phyloP scores from a whole-genome alignment of 2,329 filamentous ascomycete genomes.

The Cercospora sp. region DNA sequence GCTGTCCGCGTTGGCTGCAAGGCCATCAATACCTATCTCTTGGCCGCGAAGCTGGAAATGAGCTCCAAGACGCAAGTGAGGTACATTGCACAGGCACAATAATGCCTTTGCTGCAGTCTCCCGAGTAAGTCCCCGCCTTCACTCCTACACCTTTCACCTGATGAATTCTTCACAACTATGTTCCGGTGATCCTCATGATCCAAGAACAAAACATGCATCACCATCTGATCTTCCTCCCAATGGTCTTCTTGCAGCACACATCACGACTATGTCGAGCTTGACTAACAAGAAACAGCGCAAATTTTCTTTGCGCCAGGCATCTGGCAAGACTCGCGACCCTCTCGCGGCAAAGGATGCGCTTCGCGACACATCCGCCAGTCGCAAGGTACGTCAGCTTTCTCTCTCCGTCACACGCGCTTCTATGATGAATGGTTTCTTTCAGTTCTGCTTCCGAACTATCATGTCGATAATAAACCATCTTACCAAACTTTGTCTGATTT shows the following conservation, averaged over 20 bases:
- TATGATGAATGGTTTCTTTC: conserved; percentile 45
- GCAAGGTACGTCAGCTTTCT: conserved; percentile 21
- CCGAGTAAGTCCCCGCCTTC: conserved; percentile 19
- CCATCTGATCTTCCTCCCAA: conserved; percentile 39
- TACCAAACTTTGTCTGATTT: conserved; percentile 42
- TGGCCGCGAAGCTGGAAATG: neutral
- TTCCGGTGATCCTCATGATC: conserved; percentile 42
- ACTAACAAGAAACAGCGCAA: conserved; percentile 2
- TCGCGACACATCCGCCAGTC: neutral
- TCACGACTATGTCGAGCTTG: neutral
- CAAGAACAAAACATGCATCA: conserved; percentile 45
- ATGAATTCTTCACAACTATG: conserved; percentile 38
- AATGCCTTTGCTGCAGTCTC: neutral
- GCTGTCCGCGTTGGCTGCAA: neutral
- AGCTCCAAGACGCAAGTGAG: neutral
- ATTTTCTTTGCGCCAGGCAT: neutral
- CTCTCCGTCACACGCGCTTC: conserved; percentile 15
- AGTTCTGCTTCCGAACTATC: conserved; percentile 44
- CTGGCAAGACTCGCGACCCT: neutral
- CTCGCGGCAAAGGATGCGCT: neutral
- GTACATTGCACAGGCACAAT: neutral
- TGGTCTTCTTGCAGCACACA: conserved; percentile 2
- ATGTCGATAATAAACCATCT: conserved; percentile 42
- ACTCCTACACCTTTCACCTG: conserved; percentile 19
- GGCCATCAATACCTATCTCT: neutral